Base-by-base conservation (phyloP, 768 basidiomycete genomes). In the Xerocomellus dryophilus region DNA sequence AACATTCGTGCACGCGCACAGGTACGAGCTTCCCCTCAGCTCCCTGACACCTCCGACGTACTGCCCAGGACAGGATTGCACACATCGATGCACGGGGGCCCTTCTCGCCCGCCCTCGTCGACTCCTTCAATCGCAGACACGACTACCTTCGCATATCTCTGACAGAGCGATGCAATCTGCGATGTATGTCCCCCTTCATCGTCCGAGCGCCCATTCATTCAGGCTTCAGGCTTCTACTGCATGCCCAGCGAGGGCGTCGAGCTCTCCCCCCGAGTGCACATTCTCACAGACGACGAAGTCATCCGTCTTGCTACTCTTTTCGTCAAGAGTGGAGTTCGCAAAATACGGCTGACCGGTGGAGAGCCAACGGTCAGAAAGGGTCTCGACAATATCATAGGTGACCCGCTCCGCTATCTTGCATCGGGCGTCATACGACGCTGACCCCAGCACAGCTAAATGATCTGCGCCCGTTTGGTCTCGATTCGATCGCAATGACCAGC, bases 81-180 rank as follows among this genome's bases (percentile, higher is more conserved):
- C 66, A 73, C 35, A 72, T 85, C 34, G 86, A 89, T 55, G 64
- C 76, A 12, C 60, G 66, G 27, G 67, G 63, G 36, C 75, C 79
- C 11, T 70, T 83, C 48, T 80, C 82, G 9, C 76, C 78, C 5
- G 74, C 76, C 46, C 71, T 91, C 7, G 67, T 84, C n/a, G 90
- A 92, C 62, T 75, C 81, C 4, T 90, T 84, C 65, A 67, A 74
- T 29, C 78, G 90, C 20, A 76, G 74, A 51, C 93, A 94, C 67
- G 84, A 90, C 66, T 95, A 95, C 68, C 78, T 95, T n/a, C 83
- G 92, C 31, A 92, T 94, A 48, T 90, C 88, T 2, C 73, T 94
- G 34, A 93, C 92, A 0, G 93, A 94, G 68, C 77, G 82, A 55
- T 95, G 93, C 71, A 95, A 94, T 73, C 74, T 95, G 51, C 81